Percentiles rank a stretch among this genome's conserved stretches.
phyloP scores from a whole-genome alignment of 202 grass and related monocot genomes.

The Zoysia matrella region DNA sequence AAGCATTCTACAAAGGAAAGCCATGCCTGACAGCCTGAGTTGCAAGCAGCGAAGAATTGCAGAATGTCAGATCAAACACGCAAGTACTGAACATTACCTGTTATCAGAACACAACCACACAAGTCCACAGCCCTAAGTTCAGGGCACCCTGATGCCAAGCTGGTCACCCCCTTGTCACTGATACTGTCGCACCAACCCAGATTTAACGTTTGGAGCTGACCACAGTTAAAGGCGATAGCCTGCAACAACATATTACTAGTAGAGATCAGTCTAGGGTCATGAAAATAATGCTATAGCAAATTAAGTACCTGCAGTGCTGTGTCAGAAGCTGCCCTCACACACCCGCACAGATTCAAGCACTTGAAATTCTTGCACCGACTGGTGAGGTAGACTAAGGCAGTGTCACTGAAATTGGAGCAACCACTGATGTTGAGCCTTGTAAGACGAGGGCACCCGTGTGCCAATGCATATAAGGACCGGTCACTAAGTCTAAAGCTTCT shows the following conservation, averaged over 20 bases:
- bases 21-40: not conserved
- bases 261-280: slow-evolving; percentile 27
- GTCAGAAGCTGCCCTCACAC: slow-evolving; percentile 75
- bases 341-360: slow-evolving; percentile 88
- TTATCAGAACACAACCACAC: too few relatives aligned
- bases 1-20: not conserved
- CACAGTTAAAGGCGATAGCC: slow-evolving; percentile 78
- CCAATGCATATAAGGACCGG: slow-evolving; percentile 74
- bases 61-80: slow-evolving; percentile 13
- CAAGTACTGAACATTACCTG: slow-evolving; percentile 28
- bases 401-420: slow-evolving; percentile 78
- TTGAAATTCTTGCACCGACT: slow-evolving; percentile 69
- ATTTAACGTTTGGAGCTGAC: slow-evolving; percentile 72
- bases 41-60: not conserved
- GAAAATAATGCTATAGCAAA: not conserved
- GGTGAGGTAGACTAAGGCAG: slow-evolving; percentile 68
- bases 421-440: slow-evolving; percentile 94
- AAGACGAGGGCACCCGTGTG: slow-evolving; percentile 65
- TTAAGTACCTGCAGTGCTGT: slow-evolving; percentile 74
- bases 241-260: slow-evolving; percentile 47
- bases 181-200: slow-evolving; percentile 37
- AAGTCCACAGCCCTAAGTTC: too few relatives aligned
- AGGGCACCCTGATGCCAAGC: too few relatives aligned
- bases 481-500: slow-evolving; percentile 84
- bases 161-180: too few relatives aligned